Evolutionary conservation across 352 stramenopile species (phyloP).

Genomic region (Phytopythium cucurbitacearum): DNA sequence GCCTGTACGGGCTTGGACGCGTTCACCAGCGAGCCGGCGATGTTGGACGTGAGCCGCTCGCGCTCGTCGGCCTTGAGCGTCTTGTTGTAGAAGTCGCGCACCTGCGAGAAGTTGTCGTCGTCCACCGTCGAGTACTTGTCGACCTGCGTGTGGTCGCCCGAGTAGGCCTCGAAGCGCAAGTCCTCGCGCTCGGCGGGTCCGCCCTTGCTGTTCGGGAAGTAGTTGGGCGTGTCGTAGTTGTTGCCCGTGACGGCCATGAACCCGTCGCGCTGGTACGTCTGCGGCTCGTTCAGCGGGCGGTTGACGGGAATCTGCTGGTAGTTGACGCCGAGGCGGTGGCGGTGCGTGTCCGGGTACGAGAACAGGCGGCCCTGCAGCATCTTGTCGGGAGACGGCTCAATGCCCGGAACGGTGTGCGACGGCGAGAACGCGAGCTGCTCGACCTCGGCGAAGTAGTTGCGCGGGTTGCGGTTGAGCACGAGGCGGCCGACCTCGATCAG

Average conservation of each 20-base stretch:
- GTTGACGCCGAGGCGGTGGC: slow-evolving; percentile 85
- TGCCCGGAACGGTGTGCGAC: slow-evolving; percentile 89
- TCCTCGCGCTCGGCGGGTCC: slow-evolving; percentile 32
- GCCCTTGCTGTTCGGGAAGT: slow-evolving; percentile 87
- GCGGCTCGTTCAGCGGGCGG: slow-evolving; percentile 48
- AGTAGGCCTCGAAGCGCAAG: slow-evolving; percentile 24
- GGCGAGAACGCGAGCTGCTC: slow-evolving; percentile 91
- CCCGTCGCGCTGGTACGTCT: slow-evolving; percentile 85
- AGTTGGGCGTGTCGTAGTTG: slow-evolving; percentile 67
- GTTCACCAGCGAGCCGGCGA: slow-evolving; percentile 77
- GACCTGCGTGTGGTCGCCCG: slow-evolving; percentile 29
- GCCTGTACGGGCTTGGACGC: slow-evolving; percentile 77
- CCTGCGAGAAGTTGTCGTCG: slow-evolving; percentile 90
- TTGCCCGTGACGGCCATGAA: slow-evolving; percentile 78
- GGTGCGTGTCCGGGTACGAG: slow-evolving; percentile 88
- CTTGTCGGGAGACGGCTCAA: slow-evolving; percentile 83
- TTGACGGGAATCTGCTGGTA: slow-evolving; percentile 91
- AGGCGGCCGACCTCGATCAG: slow-evolving; percentile 84
- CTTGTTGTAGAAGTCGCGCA: slow-evolving; percentile 79
- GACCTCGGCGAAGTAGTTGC: slow-evolving; percentile 93
- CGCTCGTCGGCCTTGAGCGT: slow-evolving; percentile 61
- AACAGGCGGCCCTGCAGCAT: slow-evolving; percentile 89
- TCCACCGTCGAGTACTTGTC: slow-evolving; percentile 75
- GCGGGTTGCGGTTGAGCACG: slow-evolving; percentile 90
- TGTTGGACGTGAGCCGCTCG: slow-evolving; percentile 84